Conservation (phyloP, 371 early-diverging fungal genomes). For the Lichtheimia corymbifera region DNA sequence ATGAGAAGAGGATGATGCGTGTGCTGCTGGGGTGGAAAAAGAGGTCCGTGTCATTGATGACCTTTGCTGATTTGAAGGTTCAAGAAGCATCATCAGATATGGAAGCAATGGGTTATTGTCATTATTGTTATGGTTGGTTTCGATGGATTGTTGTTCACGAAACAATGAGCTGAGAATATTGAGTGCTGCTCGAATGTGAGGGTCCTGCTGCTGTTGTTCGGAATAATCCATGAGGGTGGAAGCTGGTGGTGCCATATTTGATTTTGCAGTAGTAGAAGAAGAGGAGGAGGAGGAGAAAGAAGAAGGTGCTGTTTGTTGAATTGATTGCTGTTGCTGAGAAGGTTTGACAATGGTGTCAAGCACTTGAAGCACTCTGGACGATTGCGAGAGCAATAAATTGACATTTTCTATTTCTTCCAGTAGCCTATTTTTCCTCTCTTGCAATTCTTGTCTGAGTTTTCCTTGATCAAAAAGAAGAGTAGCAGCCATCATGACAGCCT, state of each 20-base stretch:
- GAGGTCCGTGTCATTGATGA: background rate
- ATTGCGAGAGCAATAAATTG: slow-evolving; percentile 30
- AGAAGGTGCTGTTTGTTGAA: background rate
- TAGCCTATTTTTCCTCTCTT: slow-evolving; percentile 28
- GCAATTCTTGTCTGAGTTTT: slow-evolving; percentile 23
- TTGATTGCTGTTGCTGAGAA: slow-evolving; percentile 2
- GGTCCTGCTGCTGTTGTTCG: background rate
- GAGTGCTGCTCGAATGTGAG: slow-evolving; percentile 2
- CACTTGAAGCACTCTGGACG: slow-evolving; percentile 32
- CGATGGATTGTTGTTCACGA: background rate
- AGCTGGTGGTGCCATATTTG: no score
- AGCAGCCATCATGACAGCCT: slow-evolving; percentile 12
- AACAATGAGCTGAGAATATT: slow-evolving; percentile 6
- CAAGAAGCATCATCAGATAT: no score
- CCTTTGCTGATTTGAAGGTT: background rate
- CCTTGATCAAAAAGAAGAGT: slow-evolving; percentile 28
- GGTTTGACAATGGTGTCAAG: slow-evolving; percentile 29
- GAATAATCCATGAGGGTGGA: no score
- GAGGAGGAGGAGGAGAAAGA: no score
- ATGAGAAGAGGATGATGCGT: background rate
- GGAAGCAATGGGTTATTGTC: no score
- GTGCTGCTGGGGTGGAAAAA: background rate
- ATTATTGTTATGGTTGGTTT: background rate
- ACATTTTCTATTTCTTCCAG: slow-evolving; percentile 37
- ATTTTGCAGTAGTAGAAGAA: no score